Conservation (phyloP, 1,284 basidiomycete species). For the Ceratobasidium sp. region DNA sequence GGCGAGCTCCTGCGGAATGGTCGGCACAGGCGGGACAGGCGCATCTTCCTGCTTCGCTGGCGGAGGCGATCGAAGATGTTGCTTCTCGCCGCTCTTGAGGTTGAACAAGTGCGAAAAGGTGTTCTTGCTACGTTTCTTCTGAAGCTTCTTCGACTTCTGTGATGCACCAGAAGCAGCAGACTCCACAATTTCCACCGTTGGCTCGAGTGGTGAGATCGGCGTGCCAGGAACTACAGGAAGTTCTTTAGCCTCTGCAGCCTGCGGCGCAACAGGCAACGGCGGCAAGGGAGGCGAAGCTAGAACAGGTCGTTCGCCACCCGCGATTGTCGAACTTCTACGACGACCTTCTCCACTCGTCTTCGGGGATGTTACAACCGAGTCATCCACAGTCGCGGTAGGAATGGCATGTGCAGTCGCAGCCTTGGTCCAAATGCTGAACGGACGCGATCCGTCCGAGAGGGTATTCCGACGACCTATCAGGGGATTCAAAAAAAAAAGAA, state of each 20-base stretch:
- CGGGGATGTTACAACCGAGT: not conserved
- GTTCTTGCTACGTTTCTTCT: constrained; percentile 17
- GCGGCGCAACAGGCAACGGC: not conserved
- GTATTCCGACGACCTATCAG: constrained; percentile 27
- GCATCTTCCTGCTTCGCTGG: constrained; percentile 21
- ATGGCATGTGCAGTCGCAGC: constrained; percentile 24
- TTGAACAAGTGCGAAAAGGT: constrained; percentile 25
- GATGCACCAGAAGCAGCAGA: not conserved
- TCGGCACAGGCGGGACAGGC: constrained; percentile 16
- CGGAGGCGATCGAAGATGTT: constrained; percentile 7
- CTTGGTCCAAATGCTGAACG: constrained; percentile 21
- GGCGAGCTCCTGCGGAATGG: constrained; percentile 25
- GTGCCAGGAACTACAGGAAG: not conserved
- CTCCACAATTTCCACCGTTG: not conserved
- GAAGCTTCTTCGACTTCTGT: constrained; percentile 4
- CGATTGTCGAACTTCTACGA: constrained; percentile 29
- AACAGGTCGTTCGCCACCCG: constrained; percentile 9
- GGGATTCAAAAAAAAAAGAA: not conserved
- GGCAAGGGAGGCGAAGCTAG: constrained; percentile 9
- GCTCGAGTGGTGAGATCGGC: not conserved
- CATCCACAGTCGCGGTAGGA: not conserved
- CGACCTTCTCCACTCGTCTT: constrained; percentile 13
- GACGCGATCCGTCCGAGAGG: constrained; percentile 10
- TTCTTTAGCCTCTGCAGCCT: not conserved
- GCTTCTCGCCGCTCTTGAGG: constrained; percentile 26